Conservation (phyloP, 192 early-diverging fungal species). For the Coemansia guatemalensis region DNA sequence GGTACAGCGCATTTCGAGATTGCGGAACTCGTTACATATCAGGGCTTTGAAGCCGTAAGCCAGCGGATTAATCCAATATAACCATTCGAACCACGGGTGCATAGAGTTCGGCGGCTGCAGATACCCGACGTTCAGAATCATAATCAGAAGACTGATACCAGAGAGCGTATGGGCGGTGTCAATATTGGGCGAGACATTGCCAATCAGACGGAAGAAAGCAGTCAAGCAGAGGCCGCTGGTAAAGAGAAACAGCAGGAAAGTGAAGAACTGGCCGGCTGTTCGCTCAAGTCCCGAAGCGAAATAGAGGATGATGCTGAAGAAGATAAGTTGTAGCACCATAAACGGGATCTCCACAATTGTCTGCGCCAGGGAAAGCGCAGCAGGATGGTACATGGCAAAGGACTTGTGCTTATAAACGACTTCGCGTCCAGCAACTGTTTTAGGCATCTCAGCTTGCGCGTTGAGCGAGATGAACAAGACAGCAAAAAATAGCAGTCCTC, state of each 20-base stretch:
- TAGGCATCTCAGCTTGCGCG: constrained; percentile 68
- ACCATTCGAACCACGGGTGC: constrained; percentile 65
- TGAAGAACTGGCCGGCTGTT: constrained; percentile 62
- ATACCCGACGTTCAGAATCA: constrained; percentile 56
- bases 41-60: constrained; percentile 67
- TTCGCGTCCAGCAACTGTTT: constrained; percentile 67
- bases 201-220: constrained; percentile 59
- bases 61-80: constrained; percentile 70
- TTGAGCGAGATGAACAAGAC: constrained; percentile 69
- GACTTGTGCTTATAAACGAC: constrained; percentile 78
- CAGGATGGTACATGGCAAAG: constrained; percentile 69
- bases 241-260: constrained; percentile 63
- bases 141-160: constrained; percentile 37
- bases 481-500: constrained; percentile 75
- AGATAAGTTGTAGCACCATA: constrained; percentile 51
- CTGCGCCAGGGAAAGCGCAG: constrained; percentile 62
- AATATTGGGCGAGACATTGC: constrained; percentile 43
- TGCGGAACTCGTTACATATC: constrained; percentile 68
- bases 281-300: constrained; percentile 62
- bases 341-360: constrained; percentile 61
- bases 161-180: constrained; percentile 50
- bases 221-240: constrained; percentile 60
- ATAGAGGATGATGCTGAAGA: constrained; percentile 66
- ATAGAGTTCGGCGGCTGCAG: constrained; percentile 60
- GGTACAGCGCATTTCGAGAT: constrained; percentile 28